Evolutionary conservation across 2,329 filamentous ascomycete genomes (phyloP), one percentile per base, ranked within the genome.

Genomic region (Metarhizium humberi): DNA sequence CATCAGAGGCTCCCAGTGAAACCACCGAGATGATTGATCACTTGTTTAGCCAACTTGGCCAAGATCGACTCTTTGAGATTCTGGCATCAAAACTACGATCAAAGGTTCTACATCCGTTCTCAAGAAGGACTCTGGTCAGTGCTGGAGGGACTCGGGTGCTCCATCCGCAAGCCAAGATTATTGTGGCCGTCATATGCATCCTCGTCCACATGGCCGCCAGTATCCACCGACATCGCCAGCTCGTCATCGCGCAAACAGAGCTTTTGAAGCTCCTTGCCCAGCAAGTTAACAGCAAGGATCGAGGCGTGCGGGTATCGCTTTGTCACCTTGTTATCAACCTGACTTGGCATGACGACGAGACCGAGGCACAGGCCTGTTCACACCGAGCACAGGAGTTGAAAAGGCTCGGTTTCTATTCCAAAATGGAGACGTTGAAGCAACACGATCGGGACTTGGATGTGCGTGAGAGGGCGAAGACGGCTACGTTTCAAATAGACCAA

Each of bases 141-240:
- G 66, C 68, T 6, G 61, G 65, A 18, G 78, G 80, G 58, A 69
- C 77, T 0, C 74, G 76, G 50, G 71, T 85, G 32, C 67, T 85
- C 10, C 76, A 82, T 57, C 78, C 81, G 8, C 80, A 82, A 59
- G 67, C 78, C 29, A 87, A 90, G 69, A 87, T 96, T 58, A 79
- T 96, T 52, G 80, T 82, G 63, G 81, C 88, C 3, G 87, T 92
- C 11, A 82, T 90, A 32, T 94, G 85, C 67, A 85, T 96, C 55
- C 78, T 97, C 51, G 86, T 94, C 14, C 91, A 97, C 72, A 84
- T 97, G 63, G 90, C 91, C 18, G 92, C 92, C 10, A 90, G 90
- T 60, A 77, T 85, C 13, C 84, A 90, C 3, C 80, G 82, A 34
- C 90, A 96, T 69, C 84, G 90, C 55, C 85, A 92, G 64, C 73